Conservation (phyloP, 768 basidiomycete species). For the Tulasnella sp. region DNA sequence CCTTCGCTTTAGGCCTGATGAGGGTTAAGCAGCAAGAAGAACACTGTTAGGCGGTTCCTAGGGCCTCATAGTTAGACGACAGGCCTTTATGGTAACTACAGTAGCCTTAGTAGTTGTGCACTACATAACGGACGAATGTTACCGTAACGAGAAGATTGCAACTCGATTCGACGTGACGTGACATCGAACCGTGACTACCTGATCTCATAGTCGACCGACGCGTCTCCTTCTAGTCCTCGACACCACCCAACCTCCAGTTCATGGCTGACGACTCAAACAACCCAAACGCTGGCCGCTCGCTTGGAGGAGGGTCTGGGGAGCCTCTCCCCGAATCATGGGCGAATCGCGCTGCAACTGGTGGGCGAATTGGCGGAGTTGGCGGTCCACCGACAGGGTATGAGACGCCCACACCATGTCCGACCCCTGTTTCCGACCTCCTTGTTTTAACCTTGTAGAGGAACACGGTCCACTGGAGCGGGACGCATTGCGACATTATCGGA, state of each 20-base stretch:
- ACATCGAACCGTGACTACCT: background rate
- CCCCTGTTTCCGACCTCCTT: background rate
- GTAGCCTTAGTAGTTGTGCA: background rate
- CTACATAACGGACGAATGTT: background rate
- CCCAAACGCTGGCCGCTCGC: constrained; percentile 50
- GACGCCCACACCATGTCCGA: background rate
- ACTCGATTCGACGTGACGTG: background rate
- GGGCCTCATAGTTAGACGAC: background rate
- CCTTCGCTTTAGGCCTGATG: background rate
- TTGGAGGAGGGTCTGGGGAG: constrained; percentile 55
- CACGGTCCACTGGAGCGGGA: constrained; percentile 32
- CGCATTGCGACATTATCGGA: constrained; percentile 49
- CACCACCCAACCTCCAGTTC: background rate
- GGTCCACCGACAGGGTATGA: constrained; percentile 22
- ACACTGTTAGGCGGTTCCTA: background rate
- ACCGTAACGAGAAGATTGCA: background rate
- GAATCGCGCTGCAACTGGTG: constrained; percentile 23
- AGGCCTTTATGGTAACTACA: background rate
- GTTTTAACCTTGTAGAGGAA: background rate
- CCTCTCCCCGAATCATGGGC: constrained; percentile 50
- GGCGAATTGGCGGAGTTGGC: constrained; percentile 37
- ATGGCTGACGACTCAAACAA: constrained; percentile 35
- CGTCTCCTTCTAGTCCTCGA: background rate
- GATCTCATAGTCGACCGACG: constrained; percentile 4
- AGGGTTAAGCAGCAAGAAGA: background rate